phyloP scores from a whole-genome alignment of 805 yeast genomes.

The Zygoascus tannicola region DNA sequence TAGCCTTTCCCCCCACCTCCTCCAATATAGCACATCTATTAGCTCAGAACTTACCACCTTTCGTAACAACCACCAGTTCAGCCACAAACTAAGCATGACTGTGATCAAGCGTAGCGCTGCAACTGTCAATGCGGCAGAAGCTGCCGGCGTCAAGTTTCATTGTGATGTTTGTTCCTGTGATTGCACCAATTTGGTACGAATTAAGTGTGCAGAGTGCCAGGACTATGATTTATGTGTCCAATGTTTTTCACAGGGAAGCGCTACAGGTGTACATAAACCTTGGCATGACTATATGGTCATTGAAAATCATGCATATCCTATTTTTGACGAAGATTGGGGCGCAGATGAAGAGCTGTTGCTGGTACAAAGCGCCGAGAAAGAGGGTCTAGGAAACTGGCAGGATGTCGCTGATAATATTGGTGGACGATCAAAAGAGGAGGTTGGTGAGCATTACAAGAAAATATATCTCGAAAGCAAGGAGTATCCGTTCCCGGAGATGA shows the following conservation, averaged over 20 bases:
- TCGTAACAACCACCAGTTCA: neutral
- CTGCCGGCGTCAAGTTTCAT: conserved; percentile 32
- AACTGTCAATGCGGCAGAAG: conserved; percentile 25
- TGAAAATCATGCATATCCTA: conserved; percentile 92
- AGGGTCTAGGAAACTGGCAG: conserved; percentile 95
- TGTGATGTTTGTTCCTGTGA: conserved; percentile 97
- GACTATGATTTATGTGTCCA: conserved; percentile 98
- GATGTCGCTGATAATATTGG: conserved; percentile 97
- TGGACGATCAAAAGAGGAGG: conserved; percentile 85
- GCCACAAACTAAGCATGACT: conserved; percentile 21
- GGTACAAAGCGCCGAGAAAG: conserved; percentile 84
- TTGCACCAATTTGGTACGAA: conserved; percentile 84
- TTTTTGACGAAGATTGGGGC: conserved; percentile 88
- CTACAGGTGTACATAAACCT: conserved; percentile 82
- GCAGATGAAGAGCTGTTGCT: conserved; percentile 92
- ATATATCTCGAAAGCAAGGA: conserved; percentile 58
- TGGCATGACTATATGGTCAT: conserved; percentile 86
- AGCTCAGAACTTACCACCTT: neutral
- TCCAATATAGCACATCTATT: neutral
- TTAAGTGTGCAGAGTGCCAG: conserved; percentile 82
- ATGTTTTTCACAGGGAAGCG: conserved; percentile 79
- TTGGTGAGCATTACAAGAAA: conserved; percentile 67
- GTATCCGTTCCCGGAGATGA: conserved; percentile 87
- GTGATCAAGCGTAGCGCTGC: conserved; percentile 31
- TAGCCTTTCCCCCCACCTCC: too few relatives aligned